phyloP scores from a whole-genome alignment of 345 rosid species.

The Murraya paniculata region DNA sequence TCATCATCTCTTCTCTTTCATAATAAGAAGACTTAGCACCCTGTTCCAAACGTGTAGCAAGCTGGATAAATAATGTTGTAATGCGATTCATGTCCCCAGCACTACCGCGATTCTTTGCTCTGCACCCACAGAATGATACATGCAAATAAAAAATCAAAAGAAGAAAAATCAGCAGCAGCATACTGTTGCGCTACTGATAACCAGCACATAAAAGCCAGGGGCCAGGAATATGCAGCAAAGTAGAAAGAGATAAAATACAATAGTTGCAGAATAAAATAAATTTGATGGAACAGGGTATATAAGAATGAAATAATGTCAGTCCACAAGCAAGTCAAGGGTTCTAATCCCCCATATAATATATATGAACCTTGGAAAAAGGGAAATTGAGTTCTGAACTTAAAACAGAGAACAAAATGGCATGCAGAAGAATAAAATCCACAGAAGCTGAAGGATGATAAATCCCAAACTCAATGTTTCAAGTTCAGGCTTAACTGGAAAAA shows the following conservation, averaged over 20 bases:
- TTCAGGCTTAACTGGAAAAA: background rate
- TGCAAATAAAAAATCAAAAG: constrained; percentile 11
- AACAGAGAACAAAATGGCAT: background rate
- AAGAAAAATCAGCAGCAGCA: background rate
- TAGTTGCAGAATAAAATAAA: background rate
- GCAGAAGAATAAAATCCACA: background rate
- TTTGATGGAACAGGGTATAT: background rate
- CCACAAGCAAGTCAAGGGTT: background rate
- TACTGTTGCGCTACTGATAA: background rate
- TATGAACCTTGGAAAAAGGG: background rate
- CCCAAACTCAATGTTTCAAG: background rate
- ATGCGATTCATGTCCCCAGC: constrained; percentile 75
- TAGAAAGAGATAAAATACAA: background rate
- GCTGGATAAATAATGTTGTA: constrained; percentile 70
- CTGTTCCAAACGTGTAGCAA: constrained; percentile 86
- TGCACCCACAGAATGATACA: constrained; percentile 33
- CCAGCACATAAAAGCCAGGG: background rate
- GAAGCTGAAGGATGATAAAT: background rate
- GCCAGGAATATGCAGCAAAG: background rate
- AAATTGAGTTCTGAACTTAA: background rate
- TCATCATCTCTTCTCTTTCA: constrained; percentile 78
- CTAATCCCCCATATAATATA: background rate
- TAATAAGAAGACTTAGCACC: constrained; percentile 69
- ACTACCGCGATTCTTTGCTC: constrained; percentile 76
- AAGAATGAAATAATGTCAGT: background rate